These are phyloP conservation scores for Aspergillus coremiiformis DNA, from an alignment of 495 filamentous ascomycete species.

Conservation along the genomic window DNA sequence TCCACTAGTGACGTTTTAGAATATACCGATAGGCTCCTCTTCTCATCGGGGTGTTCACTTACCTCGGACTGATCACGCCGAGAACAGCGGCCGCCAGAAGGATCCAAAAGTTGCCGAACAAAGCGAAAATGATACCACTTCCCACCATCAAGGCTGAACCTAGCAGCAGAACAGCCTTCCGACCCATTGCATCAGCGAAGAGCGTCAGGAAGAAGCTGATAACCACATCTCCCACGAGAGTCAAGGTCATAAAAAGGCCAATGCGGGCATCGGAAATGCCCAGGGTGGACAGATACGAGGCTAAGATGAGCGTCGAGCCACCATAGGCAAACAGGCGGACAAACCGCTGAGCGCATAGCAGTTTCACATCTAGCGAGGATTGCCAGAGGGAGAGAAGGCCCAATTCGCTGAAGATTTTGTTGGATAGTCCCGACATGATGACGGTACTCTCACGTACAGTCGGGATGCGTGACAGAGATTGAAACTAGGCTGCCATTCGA, in stretches of 20 bases:
- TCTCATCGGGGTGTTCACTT: constrained; percentile 8
- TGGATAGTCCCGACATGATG: too few species aligned
- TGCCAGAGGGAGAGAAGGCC: constrained; percentile 36
- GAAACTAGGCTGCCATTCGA: too few species aligned
- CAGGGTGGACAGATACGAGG: constrained; percentile 59
- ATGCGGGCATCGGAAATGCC: constrained; percentile 62
- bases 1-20: constrained; percentile 37
- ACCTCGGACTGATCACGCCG: constrained; percentile 74
- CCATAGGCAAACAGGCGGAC: constrained; percentile 78
- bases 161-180: constrained; percentile 58
- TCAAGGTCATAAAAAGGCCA: constrained; percentile 84
- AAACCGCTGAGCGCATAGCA: constrained; percentile 67
- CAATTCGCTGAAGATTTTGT: constrained; percentile 25
- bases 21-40: neutral
- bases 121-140: constrained; percentile 61
- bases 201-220: constrained; percentile 71
- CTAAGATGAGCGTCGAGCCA: constrained; percentile 66
- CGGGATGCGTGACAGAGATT: too few species aligned
- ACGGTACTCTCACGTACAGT: too few species aligned
- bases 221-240: constrained; percentile 68
- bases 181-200: constrained; percentile 65
- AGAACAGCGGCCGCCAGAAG: constrained; percentile 66
- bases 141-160: constrained; percentile 62
- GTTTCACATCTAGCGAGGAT: constrained; percentile 54
- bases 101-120: constrained; percentile 64